Percentiles rank a stretch among this genome's conserved stretches.
Conservation (phyloP, 2,329 filamentous ascomycete species). For the Calonectria montana region DNA sequence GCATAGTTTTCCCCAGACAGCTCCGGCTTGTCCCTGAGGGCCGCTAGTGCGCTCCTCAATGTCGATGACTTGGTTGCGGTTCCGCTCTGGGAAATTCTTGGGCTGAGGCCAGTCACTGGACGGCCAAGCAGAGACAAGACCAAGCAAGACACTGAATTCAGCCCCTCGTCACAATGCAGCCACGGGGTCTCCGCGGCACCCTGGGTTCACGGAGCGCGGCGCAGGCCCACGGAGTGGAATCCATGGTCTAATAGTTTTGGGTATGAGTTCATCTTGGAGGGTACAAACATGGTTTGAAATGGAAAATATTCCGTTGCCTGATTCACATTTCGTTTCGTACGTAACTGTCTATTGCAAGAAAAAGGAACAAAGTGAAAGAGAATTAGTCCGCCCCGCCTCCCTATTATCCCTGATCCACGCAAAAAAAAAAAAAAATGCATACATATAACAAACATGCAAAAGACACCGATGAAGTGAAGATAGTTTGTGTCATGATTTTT, state of each 20-base stretch:
- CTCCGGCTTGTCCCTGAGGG: background rate
- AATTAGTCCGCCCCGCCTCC: constrained; percentile 2
- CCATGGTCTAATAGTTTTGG: background rate
- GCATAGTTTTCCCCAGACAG: constrained; percentile 12
- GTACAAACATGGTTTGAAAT: background rate
- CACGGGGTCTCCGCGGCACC: constrained; percentile 14
- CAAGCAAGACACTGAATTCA: constrained; percentile 19
- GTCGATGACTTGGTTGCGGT: constrained; percentile 27
- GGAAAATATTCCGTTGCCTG: constrained; percentile 10
- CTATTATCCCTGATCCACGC: constrained; percentile 9
- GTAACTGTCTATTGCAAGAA: constrained; percentile 19
- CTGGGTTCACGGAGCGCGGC: background rate
- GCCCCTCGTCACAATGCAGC: constrained; percentile 10
- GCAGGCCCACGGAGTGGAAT: background rate
- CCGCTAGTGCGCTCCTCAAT: constrained; percentile 2
- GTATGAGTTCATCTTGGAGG: background rate
- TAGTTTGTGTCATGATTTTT: constrained; percentile 31
- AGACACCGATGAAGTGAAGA: constrained; percentile 15
- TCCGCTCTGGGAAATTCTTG: constrained; percentile 27
- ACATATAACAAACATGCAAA: constrained; percentile 1
- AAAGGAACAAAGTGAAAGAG: background rate
- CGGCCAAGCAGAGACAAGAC: constrained; percentile 15
- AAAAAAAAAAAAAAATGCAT: constrained; percentile 4
- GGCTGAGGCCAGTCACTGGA: constrained; percentile 31
- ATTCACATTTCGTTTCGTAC: constrained; percentile 19